Evolutionary conservation across 2,329 filamentous ascomycete species (phyloP).

Genomic region (Neonectria sp.): DNA sequence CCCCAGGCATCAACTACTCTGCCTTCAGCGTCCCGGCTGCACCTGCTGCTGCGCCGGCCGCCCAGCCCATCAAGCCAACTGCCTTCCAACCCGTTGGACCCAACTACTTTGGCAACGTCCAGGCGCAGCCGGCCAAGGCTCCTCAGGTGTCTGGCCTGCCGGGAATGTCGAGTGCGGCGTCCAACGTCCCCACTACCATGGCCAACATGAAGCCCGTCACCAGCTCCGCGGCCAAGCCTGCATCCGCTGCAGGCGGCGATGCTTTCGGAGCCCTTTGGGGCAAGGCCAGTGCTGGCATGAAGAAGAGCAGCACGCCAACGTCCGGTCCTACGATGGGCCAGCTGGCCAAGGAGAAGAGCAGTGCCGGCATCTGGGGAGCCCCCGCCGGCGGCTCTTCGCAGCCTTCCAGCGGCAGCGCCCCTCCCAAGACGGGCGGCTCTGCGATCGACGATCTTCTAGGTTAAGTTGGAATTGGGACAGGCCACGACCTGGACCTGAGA

Average conservation of each 20-base stretch:
- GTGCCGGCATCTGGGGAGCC: constrained; percentile 93
- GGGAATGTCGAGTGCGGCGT: constrained; percentile 53
- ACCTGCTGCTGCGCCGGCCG: constrained; percentile 52
- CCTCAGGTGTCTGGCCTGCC: constrained; percentile 50
- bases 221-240: constrained; percentile 66
- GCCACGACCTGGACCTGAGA: constrained; percentile 37
- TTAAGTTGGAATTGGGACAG: constrained; percentile 43
- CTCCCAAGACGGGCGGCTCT: constrained; percentile 54
- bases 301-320: constrained; percentile 76
- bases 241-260: constrained; percentile 76
- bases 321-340: constrained; percentile 88
- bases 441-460: constrained; percentile 66
- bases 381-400: constrained; percentile 63
- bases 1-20: constrained; percentile 75
- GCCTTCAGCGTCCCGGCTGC: constrained; percentile 65
- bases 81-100: constrained; percentile 82
- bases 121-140: constrained; percentile 54
- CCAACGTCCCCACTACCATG: constrained; percentile 55
- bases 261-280: constrained; percentile 93
- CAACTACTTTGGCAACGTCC: constrained; percentile 95
- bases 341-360: constrained; percentile 98
- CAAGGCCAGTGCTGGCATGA: constrained; percentile 79
- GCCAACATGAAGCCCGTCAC: constrained; percentile 65
- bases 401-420: constrained; percentile 46
- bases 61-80: constrained; percentile 68